Base-by-base conservation (phyloP, 1,139 yeast species). In the Zygoascus sp. region DNA sequence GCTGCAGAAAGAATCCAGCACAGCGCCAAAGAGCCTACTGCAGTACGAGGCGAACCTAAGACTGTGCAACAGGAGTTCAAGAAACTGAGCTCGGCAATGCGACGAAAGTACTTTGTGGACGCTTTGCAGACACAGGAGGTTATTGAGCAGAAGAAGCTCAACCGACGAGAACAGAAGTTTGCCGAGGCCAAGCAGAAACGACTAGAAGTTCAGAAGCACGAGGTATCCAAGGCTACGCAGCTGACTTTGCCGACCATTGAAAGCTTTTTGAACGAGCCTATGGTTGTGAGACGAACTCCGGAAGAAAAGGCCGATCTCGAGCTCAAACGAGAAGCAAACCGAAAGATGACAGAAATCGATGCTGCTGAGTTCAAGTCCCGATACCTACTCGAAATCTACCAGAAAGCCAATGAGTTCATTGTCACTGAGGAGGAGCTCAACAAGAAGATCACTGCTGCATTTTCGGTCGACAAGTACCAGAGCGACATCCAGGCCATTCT, bases 171-270 rank as follows among this genome's bases (percentile, higher is more conserved):
- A 47, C 58, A 48, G 46, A 52, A 54, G 43, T 53, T 51, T 48
- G 56, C 55, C 50, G 62, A 63, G 62, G 65, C 66, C 46, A 58
- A 64, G 51, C 57, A 63, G 47, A 58, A 61, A 50, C 61, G 63
- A 50, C 64, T 60, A 17, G 58, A 64, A 63, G 35, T 13, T 3
- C 25, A 28, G n/a, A 28, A 11, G 2, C 35, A 27, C 8, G 28
- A 28, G n/a, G 34, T 36, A 8, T 25, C 40, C 20, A 64, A 58
- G 53, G 81, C 88, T 17, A 75, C 81, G 40, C 69, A 70, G 57
- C 75, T 83, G 58, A 85, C 96, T 1, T 73, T 87, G 46, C 96
- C 96, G 40, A 85, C 96, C 2, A 73, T 89, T 53, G 90, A 84
- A 58, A 55, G 61, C 21, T 74, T 83, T 54, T 69, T 84, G 54